phyloP scores from a whole-genome alignment of 768 basidiomycete genomes.

The Boletus rubroflammeus region DNA sequence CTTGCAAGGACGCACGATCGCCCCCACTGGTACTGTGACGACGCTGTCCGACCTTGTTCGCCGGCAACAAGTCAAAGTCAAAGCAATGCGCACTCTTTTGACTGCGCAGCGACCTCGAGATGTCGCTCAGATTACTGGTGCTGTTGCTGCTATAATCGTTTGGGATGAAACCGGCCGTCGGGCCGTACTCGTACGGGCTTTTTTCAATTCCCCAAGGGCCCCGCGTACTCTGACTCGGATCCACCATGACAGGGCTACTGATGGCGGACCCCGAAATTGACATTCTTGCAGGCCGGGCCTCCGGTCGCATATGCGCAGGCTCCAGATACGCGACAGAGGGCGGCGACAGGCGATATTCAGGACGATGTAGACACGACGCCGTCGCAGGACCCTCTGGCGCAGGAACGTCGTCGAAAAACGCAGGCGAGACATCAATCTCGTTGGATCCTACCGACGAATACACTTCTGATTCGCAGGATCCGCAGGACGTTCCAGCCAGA shows the following conservation, averaged over 20 bases:
- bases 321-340: constrained; percentile 20
- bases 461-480: constrained; percentile 17
- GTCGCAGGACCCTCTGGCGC: constrained; percentile 45
- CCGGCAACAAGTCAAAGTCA: constrained; percentile 29
- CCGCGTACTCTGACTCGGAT: constrained; percentile 2
- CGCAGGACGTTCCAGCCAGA: constrained; percentile 8
- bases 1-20: neutral
- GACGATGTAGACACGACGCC: constrained; percentile 34
- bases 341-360: constrained; percentile 22
- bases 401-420: constrained; percentile 42
- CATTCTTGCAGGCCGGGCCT: neutral
- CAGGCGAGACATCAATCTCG: constrained; percentile 40
- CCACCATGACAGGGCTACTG: neutral
- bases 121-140: constrained; percentile 6
- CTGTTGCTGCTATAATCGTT: constrained; percentile 8
- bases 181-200: constrained; percentile 16
- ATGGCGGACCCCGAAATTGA: neutral
- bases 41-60: neutral
- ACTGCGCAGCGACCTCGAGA: constrained; percentile 9
- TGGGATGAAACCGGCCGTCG: constrained; percentile 30
- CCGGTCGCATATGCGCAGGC: constrained; percentile 14
- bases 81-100: constrained; percentile 20
- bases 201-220: neutral
- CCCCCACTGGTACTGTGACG: neutral
- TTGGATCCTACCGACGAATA: constrained; percentile 13